These are phyloP conservation scores for Phalaenopsis hybrid DNA, from an alignment of 116 monocot species.

Conservation along the genomic window DNA sequence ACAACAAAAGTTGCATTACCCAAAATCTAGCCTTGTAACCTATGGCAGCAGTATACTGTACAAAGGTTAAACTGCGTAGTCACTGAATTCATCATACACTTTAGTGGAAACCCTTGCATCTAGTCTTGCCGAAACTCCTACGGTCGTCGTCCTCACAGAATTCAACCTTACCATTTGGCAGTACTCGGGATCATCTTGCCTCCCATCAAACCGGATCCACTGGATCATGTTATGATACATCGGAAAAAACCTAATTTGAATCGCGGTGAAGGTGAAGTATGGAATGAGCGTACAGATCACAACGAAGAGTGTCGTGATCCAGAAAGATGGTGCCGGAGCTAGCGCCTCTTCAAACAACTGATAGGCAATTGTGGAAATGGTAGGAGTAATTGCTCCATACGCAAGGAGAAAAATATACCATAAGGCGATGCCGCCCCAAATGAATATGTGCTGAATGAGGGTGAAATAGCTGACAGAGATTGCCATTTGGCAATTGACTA, in stretches of 20 bases:
- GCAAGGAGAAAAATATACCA: conserved; percentile 62
- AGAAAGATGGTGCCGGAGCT: conserved; percentile 40
- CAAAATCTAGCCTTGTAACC: not conserved
- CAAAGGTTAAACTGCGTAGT: not conserved
- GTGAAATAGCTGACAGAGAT: conserved; percentile 63
- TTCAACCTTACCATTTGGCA: conserved; percentile 26
- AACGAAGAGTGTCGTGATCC: conserved; percentile 44
- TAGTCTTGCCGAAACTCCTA: conserved; percentile 17
- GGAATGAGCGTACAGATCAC: conserved; percentile 46
- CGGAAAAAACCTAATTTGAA: conserved; percentile 38
- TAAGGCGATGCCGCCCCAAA: conserved; percentile 53
- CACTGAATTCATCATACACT: conserved; percentile 1
- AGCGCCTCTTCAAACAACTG: conserved; percentile 48
- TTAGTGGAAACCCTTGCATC: conserved; percentile 15
- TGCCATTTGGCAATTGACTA: conserved; percentile 74
- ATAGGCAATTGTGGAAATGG: conserved; percentile 33
- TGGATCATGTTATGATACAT: conserved; percentile 76
- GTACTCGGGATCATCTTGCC: conserved; percentile 50
- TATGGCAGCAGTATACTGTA: not conserved
- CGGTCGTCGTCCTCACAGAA: conserved; percentile 19
- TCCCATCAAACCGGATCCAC: conserved; percentile 50
- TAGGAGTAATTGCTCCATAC: conserved; percentile 46
- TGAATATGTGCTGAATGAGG: conserved; percentile 63
- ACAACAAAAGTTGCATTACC: too few relatives aligned
- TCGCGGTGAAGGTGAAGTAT: conserved; percentile 28